phyloP scores from a whole-genome alignment of 176 grass and related monocot genomes.

The Typha latifolia region DNA sequence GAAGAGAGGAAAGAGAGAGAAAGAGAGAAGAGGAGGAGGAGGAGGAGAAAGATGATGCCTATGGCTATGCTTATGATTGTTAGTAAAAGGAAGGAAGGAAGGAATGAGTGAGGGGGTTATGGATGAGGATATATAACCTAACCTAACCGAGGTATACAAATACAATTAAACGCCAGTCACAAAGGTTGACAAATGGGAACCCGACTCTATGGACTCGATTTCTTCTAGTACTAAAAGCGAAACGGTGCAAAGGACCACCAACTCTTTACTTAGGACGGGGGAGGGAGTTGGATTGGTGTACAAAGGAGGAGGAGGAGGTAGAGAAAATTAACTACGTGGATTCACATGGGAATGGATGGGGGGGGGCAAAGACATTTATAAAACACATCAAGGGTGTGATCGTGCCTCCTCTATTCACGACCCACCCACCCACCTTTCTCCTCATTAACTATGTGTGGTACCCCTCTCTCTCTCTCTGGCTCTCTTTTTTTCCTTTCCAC shows the following conservation, averaged over 20 bases:
- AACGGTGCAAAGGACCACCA: neutral
- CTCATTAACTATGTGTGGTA: slow-evolving; percentile 34
- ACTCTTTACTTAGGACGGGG: neutral
- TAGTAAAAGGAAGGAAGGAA: slow-evolving; percentile 1
- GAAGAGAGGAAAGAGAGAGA: neutral
- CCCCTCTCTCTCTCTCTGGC: neutral
- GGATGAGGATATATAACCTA: no score
- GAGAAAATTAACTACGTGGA: slow-evolving; percentile 26
- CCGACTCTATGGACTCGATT: neutral
- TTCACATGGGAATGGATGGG: slow-evolving; percentile 1
- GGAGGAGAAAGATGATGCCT: neutral
- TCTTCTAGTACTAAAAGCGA: neutral
- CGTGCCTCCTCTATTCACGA: slow-evolving; percentile 28
- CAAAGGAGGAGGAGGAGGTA: neutral
- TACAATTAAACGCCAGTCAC: neutral
- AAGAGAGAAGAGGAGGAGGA: slow-evolving; percentile 3
- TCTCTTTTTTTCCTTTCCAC: neutral
- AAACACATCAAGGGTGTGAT: slow-evolving; percentile 34
- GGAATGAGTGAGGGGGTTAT: neutral
- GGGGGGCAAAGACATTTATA: slow-evolving; percentile 26
- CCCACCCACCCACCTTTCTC: slow-evolving; percentile 27
- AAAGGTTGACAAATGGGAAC: slow-evolving; percentile 21
- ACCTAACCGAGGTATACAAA: no score
- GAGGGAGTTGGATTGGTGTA: neutral
- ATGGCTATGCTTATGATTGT: slow-evolving; percentile 7